Percentiles rank a stretch among this genome's conserved stretches.
These are phyloP conservation scores for Entomortierella beljakovae DNA, from an alignment of 192 early-diverging fungal species.

Conservation along the genomic window DNA sequence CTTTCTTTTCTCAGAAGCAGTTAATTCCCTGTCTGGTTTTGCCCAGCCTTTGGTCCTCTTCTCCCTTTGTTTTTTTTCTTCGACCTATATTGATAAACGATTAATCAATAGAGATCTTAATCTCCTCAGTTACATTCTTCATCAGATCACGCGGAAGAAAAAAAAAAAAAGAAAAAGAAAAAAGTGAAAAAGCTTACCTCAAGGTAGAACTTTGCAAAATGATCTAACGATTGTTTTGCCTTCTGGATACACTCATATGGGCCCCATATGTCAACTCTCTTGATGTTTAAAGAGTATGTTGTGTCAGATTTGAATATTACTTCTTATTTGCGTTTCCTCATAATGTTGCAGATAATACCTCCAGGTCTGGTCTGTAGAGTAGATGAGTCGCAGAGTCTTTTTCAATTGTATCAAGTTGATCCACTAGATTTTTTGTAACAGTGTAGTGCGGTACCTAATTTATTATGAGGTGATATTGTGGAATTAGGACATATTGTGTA, in stretches of 20 bases:
- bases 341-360: slow-evolving; percentile 13
- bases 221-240: slow-evolving; percentile 18
- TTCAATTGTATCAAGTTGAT: slow-evolving; percentile 4
- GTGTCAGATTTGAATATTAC: neutral
- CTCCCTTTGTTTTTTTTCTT: slow-evolving; percentile 10
- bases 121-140: too few relatives aligned
- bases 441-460: slow-evolving; percentile 27
- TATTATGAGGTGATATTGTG: neutral
- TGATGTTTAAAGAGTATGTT: neutral
- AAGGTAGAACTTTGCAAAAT: slow-evolving; percentile 11
- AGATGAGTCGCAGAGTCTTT: slow-evolving; percentile 8
- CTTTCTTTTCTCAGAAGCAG: slow-evolving; percentile 28
- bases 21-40: slow-evolving; percentile 38
- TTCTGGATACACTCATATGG: slow-evolving; percentile 11
- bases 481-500: neutral
- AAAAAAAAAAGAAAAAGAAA: neutral
- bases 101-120: too few relatives aligned
- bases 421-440: neutral
- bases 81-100: slow-evolving; percentile 10
- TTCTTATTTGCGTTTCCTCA: too few relatives aligned
- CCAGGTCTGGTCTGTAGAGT: neutral
- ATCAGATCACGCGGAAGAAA: neutral
- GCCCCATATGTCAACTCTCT: slow-evolving; percentile 42
- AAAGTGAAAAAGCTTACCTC: slow-evolving; percentile 12
- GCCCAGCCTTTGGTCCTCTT: slow-evolving; percentile 37